These are phyloP conservation scores for Mitragyna speciosa DNA, from an alignment of 257 asterid species.

Conservation along the genomic window DNA sequence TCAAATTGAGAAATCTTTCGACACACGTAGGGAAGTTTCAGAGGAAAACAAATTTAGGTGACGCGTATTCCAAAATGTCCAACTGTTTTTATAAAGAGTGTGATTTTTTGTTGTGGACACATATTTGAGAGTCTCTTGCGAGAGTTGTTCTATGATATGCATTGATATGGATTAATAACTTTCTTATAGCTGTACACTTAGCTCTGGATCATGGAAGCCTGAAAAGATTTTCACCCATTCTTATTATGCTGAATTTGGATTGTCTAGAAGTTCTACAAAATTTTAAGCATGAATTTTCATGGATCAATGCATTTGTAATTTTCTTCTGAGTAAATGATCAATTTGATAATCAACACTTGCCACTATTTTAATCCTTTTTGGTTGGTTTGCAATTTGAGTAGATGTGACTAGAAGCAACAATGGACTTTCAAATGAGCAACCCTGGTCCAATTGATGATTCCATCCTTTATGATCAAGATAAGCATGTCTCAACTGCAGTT, in stretches of 20 bases:
- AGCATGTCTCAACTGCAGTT: slow-evolving; percentile 87
- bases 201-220: background rate
- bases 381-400: slow-evolving; percentile 29
- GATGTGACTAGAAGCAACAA: slow-evolving; percentile 44
- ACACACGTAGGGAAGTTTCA: background rate
- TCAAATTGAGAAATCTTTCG: background rate
- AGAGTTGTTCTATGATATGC: background rate
- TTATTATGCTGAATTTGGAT: background rate
- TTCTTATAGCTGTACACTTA: background rate
- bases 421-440: slow-evolving; percentile 66
- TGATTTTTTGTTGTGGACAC: background rate
- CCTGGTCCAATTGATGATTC: slow-evolving; percentile 90
- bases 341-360: background rate
- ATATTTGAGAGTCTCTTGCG: background rate
- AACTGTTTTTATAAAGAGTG: background rate
- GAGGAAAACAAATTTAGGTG: background rate
- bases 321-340: background rate
- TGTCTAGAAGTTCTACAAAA: background rate
- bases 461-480: slow-evolving; percentile 87
- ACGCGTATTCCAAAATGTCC: background rate
- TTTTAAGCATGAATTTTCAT: background rate
- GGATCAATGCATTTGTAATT: background rate
- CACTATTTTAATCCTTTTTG: slow-evolving; percentile 9
- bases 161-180: background rate
- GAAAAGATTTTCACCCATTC: background rate